Evolutionary conservation across 1,139 yeast species (phyloP).

Genomic region (Maudiozyma humilis): DNA sequence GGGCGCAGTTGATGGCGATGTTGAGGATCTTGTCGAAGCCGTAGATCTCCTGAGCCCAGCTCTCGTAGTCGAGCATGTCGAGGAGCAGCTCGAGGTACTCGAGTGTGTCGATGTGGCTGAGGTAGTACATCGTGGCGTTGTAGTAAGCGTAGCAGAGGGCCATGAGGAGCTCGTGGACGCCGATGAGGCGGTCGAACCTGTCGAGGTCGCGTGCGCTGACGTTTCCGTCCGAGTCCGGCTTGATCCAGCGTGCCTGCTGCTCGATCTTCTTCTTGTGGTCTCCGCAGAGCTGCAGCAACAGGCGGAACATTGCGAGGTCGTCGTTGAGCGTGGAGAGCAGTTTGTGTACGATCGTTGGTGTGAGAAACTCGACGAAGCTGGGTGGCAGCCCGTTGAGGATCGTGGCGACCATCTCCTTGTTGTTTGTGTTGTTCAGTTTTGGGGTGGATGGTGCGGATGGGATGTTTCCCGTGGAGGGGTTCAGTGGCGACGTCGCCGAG

Average conservation of each 20-base stretch:
- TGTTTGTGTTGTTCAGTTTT: slow-evolving; percentile 12
- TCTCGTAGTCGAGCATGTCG: slow-evolving; percentile 18
- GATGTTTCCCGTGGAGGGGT: not conserved
- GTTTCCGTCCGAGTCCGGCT: slow-evolving; percentile 3
- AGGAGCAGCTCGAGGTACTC: slow-evolving; percentile 26
- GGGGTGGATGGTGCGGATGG: slow-evolving; percentile 7
- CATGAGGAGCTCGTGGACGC: slow-evolving; percentile 20
- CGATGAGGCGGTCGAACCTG: slow-evolving; percentile 13
- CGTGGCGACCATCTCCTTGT: slow-evolving; percentile 10
- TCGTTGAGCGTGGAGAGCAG: slow-evolving; percentile 14
- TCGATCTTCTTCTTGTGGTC: slow-evolving; percentile 14
- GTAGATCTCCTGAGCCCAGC: slow-evolving; percentile 21
- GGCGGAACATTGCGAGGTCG: slow-evolving; percentile 21
- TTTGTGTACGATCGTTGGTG: slow-evolving; percentile 12
- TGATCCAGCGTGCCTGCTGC: slow-evolving; percentile 10
- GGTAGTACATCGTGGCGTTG: slow-evolving; percentile 21
- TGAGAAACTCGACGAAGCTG: slow-evolving; percentile 16
- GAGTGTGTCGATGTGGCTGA: slow-evolving; percentile 18
- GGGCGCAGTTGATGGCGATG: slow-evolving; percentile 21
- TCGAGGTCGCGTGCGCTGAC: slow-evolving; percentile 1
- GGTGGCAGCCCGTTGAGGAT: slow-evolving; percentile 19
- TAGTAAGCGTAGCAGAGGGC: slow-evolving; percentile 22
- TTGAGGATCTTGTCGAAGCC: slow-evolving; percentile 23
- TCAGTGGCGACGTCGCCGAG: not conserved
- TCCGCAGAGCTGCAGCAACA: slow-evolving; percentile 17